A percentile compares a stretch with the other conserved stretches of the same genome.
Conservation (phyloP, 768 basidiomycete genomes). For the Tylopilus rubrobrunneus region DNA sequence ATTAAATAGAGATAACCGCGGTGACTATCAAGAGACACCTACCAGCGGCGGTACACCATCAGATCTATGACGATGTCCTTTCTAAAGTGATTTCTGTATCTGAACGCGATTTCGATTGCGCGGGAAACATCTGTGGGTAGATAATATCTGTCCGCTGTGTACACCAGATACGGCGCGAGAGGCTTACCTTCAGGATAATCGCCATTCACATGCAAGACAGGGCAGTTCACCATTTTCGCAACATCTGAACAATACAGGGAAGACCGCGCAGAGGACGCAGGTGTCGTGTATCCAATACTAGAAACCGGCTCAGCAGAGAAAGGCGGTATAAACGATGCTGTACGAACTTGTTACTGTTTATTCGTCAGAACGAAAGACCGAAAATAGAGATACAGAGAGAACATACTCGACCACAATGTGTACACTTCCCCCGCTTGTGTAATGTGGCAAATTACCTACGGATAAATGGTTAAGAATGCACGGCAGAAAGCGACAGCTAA, state of each 20-base stretch:
- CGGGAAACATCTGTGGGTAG: slow-evolving; percentile 65
- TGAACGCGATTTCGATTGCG: slow-evolving; percentile 85
- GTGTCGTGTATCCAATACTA: slow-evolving; percentile 92
- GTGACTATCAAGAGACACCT: slow-evolving; percentile 12
- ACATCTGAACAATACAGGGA: slow-evolving; percentile 86
- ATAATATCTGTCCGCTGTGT: background rate
- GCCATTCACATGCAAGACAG: slow-evolving; percentile 88
- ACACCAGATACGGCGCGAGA: background rate
- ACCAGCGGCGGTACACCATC: slow-evolving; percentile 85
- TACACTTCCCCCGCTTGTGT: slow-evolving; percentile 84
- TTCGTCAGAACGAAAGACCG: background rate
- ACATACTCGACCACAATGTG: slow-evolving; percentile 89
- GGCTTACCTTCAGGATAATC: slow-evolving; percentile 76
- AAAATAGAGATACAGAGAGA: background rate
- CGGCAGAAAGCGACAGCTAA: background rate
- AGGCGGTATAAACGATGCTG: background rate
- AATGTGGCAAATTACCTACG: slow-evolving; percentile 83
- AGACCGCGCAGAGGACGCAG: slow-evolving; percentile 77
- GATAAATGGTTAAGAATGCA: background rate
- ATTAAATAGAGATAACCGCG: background rate
- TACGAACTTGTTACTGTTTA: slow-evolving; percentile 53
- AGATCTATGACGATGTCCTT: slow-evolving; percentile 91
- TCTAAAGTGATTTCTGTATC: slow-evolving; percentile 81
- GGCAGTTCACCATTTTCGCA: slow-evolving; percentile 88
- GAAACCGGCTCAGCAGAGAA: slow-evolving; percentile 2